Evolutionary conservation across 2,329 filamentous ascomycete species (phyloP).

Genomic region (Paecilomyces sp.): DNA sequence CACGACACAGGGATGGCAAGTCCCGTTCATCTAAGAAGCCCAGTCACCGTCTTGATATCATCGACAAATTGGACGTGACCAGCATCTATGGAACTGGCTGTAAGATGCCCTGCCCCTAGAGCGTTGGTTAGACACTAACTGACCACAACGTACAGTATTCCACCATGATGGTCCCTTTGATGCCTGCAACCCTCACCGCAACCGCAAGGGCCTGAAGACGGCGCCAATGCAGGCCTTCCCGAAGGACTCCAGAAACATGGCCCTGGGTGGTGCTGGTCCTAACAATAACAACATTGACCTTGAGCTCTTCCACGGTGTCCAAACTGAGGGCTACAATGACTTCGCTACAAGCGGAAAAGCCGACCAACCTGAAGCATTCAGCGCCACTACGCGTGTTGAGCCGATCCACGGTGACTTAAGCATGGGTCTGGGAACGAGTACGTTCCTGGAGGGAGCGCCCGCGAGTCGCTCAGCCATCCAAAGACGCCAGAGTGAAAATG

Average conservation of each 20-base stretch:
- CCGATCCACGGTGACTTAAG: constrained; percentile 78
- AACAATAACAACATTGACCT: constrained; percentile 76
- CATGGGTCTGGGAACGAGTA: constrained; percentile 82
- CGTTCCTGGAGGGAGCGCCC: constrained; percentile 89
- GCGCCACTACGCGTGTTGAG: constrained; percentile 60
- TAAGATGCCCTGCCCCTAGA: constrained; percentile 43
- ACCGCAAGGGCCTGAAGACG: constrained; percentile 70
- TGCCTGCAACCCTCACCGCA: constrained; percentile 89
- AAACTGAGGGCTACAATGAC: constrained; percentile 80
- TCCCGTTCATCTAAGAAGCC: constrained; percentile 30
- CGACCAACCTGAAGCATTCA: constrained; percentile 45
- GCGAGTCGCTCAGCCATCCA: constrained; percentile 74
- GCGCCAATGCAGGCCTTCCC: constrained; percentile 97
- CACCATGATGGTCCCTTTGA: constrained; percentile 98
- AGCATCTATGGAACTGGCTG: constrained; percentile 89
- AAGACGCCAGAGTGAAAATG: constrained; percentile 64
- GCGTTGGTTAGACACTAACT: not conserved
- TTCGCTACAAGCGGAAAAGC: constrained; percentile 51
- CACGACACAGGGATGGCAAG: constrained; percentile 32
- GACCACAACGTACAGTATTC: constrained; percentile 57
- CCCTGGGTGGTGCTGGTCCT: constrained; percentile 78
- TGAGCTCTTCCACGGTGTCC: constrained; percentile 76
- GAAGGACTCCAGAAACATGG: constrained; percentile 86
- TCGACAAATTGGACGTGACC: constrained; percentile 93
- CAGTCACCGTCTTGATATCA: constrained; percentile 63